Percentiles rank a stretch among this genome's conserved stretches.
These are phyloP conservation scores for Pseudisothecium myosuroides DNA, from an alignment of 225 moss, liverwort and hornwort genomes.

Conservation along the genomic window DNA sequence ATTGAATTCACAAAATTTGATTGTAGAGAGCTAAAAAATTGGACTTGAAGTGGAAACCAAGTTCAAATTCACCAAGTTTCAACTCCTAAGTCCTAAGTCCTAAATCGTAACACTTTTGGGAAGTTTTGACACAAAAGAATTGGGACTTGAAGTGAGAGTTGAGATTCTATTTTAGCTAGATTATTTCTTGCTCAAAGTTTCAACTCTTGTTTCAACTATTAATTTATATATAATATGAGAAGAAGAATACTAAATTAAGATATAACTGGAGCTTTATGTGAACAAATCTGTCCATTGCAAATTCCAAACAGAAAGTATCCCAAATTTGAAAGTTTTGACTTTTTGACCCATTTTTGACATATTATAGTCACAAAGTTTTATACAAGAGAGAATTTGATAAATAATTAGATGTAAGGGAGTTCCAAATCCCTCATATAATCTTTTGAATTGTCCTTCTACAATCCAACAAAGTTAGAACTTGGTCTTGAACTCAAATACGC, in stretches of 20 bases:
- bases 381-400: no score
- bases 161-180: not conserved
- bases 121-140: not conserved
- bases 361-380: fast-evolving
- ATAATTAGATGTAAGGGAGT: no score
- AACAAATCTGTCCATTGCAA: fast-evolving
- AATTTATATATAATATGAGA: not conserved
- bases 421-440: no score
- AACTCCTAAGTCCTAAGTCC: not conserved
- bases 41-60: no score
- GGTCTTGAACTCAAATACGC: not conserved
- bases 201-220: not conserved
- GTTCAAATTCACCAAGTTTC: no score
- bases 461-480: not conserved
- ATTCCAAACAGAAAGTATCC: fast-evolving
- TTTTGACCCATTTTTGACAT: not conserved
- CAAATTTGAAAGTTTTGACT: not conserved
- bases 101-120: not conserved
- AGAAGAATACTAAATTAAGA: not conserved
- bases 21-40: not conserved
- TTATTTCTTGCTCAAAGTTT: not conserved
- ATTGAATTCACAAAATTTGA: fast-evolving
- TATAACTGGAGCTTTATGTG: fast-evolving
- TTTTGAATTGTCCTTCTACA: not conserved
- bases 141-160: not conserved